Percentiles rank a stretch among this genome's conserved stretches.
Evolutionary conservation across 768 basidiomycete species (phyloP).

Genomic region (Mrakia frigida): DNA sequence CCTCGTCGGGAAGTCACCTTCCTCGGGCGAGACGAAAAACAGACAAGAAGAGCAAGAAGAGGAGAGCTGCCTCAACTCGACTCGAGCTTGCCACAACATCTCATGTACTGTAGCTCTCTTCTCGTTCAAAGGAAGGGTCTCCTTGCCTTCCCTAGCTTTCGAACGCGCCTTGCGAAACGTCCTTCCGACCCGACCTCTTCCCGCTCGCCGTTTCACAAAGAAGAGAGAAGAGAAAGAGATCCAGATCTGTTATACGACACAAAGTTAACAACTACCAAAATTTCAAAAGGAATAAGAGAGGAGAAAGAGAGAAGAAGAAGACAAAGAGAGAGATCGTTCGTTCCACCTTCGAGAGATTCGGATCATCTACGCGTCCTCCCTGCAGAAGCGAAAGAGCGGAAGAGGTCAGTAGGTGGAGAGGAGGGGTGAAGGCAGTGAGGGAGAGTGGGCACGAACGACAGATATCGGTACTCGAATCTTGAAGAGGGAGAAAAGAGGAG

Average conservation of each 20-base stretch:
- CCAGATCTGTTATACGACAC: slow-evolving; percentile 10
- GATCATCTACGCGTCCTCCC: slow-evolving; percentile 1
- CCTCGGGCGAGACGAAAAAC: no score
- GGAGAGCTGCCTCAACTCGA: no score
- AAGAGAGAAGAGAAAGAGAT: not conserved
- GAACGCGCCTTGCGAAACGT: not conserved
- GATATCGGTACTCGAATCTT: not conserved
- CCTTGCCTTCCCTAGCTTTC: no score
- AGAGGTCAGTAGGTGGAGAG: not conserved
- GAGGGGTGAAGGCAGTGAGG: not conserved
- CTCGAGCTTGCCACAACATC: no score
- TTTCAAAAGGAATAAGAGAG: not conserved
- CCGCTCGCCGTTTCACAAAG: not conserved
- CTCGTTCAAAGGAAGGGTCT: no score
- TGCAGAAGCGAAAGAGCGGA: not conserved
- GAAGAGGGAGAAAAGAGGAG: not conserved
- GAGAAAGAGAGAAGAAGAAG: not conserved
- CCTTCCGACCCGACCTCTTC: not conserved
- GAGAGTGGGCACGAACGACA: not conserved
- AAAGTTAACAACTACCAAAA: not conserved
- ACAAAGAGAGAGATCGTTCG: not conserved
- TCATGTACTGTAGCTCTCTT: no score
- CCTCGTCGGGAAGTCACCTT: no score
- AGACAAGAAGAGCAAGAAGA: no score
- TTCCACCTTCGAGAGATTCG: not conserved